Percentiles rank a stretch among this genome's conserved stretches.
Conservation (phyloP, 2,329 filamentous ascomycete species). For the Fusarium algeriense region DNA sequence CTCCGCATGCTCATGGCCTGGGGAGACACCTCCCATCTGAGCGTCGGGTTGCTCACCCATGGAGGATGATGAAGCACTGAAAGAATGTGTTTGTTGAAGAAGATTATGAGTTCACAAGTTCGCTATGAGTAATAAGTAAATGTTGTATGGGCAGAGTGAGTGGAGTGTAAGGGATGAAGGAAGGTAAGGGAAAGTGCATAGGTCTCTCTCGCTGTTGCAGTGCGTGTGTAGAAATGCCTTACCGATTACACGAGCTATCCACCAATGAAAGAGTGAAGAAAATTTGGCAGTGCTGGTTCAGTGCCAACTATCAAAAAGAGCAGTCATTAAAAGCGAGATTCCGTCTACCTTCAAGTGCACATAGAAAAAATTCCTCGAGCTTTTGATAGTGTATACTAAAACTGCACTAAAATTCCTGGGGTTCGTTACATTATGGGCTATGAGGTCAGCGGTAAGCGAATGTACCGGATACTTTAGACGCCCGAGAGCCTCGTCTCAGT, state of each 20-base stretch:
- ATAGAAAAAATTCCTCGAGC: conserved; percentile 32
- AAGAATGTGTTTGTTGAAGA: neutral
- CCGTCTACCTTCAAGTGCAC: neutral
- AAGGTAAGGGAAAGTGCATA: neutral
- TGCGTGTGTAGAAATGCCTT: neutral
- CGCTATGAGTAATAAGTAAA: conserved; percentile 11
- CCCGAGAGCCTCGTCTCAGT: conserved; percentile 1
- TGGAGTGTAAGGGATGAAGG: conserved; percentile 9
- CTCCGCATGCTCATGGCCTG: conserved; percentile 27
- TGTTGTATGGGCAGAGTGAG: neutral
- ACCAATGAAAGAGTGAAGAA: neutral
- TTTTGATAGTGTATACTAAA: conserved; percentile 13
- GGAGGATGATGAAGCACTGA: neutral
- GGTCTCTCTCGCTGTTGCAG: neutral
- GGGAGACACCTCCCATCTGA: conserved; percentile 40
- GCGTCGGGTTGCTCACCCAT: conserved; percentile 49
- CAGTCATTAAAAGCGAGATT: conserved; percentile 9
- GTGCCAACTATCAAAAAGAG: conserved; percentile 11
- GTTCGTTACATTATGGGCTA: conserved; percentile 3
- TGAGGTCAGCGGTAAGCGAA: conserved; percentile 15
- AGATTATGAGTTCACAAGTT: neutral
- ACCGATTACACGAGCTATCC: neutral
- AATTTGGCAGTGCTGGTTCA: neutral
- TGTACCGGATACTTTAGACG: conserved; percentile 9
- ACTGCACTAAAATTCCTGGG: conserved; percentile 14